Evolutionary conservation across 495 filamentous ascomycete genomes (phyloP).

Genomic region (Daldinia bambusicola): DNA sequence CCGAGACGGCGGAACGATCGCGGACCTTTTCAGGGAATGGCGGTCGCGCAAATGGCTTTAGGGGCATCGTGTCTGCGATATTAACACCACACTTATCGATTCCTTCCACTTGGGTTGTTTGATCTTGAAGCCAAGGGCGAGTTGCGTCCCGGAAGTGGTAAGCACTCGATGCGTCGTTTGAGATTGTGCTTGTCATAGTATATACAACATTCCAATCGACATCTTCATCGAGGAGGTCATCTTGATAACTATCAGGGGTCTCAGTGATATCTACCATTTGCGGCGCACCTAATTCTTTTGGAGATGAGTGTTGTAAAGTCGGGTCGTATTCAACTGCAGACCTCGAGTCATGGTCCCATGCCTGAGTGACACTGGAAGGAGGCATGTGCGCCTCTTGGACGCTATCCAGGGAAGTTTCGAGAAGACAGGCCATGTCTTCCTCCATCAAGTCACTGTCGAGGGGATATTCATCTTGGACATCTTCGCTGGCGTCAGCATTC

Average conservation of each 20-base stretch:
- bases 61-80: conserved; percentile 15
- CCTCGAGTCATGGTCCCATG: conserved; percentile 44
- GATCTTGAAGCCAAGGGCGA: neutral
- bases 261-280: neutral
- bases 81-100: neutral
- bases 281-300: conserved; percentile 3
- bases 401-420: conserved; percentile 3
- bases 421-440: conserved; percentile 37
- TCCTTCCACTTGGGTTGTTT: neutral
- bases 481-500: neutral
- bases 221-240: conserved; percentile 50
- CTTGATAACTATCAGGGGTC: conserved; percentile 4
- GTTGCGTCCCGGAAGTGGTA: neutral
- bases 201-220: conserved; percentile 53
- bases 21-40: conserved; percentile 60
- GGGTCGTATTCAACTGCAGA: conserved; percentile 47
- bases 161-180: conserved; percentile 13
- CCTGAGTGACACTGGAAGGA: conserved; percentile 44
- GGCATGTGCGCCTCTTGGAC: conserved; percentile 43
- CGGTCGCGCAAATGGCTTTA: conserved; percentile 58
- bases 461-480: conserved; percentile 36
- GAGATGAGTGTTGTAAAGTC: conserved; percentile 40
- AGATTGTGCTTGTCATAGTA: conserved; percentile 19
- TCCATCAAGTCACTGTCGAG: conserved; percentile 37
- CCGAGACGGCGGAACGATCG: conserved; percentile 63